Conservation (phyloP, 2,329 filamentous ascomycete species). For the Aphanoascus verrucosus region DNA sequence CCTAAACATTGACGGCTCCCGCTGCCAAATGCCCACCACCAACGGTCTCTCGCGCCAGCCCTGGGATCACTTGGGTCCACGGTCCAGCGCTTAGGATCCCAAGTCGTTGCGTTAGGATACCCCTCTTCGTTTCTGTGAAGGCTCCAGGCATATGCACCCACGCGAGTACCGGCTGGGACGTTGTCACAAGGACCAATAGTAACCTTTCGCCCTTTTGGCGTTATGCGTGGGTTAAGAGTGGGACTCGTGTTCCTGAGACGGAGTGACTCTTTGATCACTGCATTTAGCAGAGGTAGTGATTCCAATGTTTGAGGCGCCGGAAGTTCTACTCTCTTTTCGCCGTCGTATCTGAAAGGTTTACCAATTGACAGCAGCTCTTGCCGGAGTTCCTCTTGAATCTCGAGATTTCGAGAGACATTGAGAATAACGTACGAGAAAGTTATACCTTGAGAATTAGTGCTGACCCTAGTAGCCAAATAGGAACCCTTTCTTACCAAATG, state of each 20-base stretch:
- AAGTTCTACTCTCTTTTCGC: constrained; percentile 4
- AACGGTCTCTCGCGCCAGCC: constrained; percentile 6
- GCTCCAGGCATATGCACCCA: constrained; percentile 10
- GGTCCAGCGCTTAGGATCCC: constrained; percentile 7
- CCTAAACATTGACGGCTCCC: constrained; percentile 10
- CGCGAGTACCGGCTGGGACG: constrained; percentile 6
- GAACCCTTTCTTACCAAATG: constrained; percentile 4
- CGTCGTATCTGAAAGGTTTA: constrained; percentile 1
- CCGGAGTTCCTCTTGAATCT: constrained; percentile 11
- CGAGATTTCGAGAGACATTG: constrained; percentile 10
- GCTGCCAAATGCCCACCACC: constrained; percentile 11
- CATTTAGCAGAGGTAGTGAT: constrained; percentile 11
- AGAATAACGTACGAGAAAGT: constrained; percentile 12
- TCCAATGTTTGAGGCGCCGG: constrained; percentile 7
- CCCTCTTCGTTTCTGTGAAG: constrained; percentile 10
- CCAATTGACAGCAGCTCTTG: constrained; percentile 9
- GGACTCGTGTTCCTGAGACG: constrained; percentile 10
- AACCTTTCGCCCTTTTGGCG: constrained; percentile 7
- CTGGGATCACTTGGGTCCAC: constrained; percentile 5
- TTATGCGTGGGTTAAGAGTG: constrained; percentile 10
- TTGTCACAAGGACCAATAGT: constrained; percentile 8
- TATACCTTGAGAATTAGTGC: constrained; percentile 5
- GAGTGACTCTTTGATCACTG: constrained; percentile 12
- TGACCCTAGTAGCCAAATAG: neutral
- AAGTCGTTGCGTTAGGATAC: constrained; percentile 6